Conservation (phyloP, 2,329 filamentous ascomycete genomes). For the Penicillium capsulatum region DNA sequence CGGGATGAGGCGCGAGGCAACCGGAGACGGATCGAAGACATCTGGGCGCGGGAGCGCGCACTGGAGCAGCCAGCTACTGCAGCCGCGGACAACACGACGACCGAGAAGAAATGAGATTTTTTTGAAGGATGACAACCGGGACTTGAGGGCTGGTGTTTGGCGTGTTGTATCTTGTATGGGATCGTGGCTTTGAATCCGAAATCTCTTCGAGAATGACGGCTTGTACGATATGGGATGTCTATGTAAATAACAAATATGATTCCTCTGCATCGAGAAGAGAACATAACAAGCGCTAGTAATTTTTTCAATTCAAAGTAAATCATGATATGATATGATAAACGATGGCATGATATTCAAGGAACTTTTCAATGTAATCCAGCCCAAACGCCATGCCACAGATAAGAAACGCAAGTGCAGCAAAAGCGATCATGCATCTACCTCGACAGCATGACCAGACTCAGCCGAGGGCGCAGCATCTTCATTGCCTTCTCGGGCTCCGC, state of each 20-base stretch:
- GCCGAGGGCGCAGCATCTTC: conserved; percentile 15
- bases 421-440: conserved; percentile 19
- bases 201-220: too few relatives aligned
- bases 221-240: conserved; percentile 16
- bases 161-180: conserved; percentile 9
- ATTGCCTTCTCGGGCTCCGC: conserved; percentile 17
- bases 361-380: conserved; percentile 22
- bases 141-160: conserved; percentile 11
- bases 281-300: too few relatives aligned
- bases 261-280: too few relatives aligned
- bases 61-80: conserved; percentile 16
- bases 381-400: conserved; percentile 31
- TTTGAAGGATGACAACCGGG: conserved; percentile 1
- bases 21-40: conserved; percentile 67
- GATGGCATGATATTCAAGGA: conserved; percentile 3
- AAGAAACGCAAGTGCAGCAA: conserved; percentile 11
- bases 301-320: too few relatives aligned
- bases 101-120: conserved; percentile 16
- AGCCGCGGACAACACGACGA: conserved; percentile 1
- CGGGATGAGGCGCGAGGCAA: conserved; percentile 65
- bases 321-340: too few relatives aligned
- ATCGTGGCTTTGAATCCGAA: too few relatives aligned
- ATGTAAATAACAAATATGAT: not conserved
- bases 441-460: conserved; percentile 15
- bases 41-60: conserved; percentile 62